These are phyloP conservation scores for Dictyostelium intermedium DNA, from an alignment of 78 protist genomes.

Conservation along the genomic window DNA sequence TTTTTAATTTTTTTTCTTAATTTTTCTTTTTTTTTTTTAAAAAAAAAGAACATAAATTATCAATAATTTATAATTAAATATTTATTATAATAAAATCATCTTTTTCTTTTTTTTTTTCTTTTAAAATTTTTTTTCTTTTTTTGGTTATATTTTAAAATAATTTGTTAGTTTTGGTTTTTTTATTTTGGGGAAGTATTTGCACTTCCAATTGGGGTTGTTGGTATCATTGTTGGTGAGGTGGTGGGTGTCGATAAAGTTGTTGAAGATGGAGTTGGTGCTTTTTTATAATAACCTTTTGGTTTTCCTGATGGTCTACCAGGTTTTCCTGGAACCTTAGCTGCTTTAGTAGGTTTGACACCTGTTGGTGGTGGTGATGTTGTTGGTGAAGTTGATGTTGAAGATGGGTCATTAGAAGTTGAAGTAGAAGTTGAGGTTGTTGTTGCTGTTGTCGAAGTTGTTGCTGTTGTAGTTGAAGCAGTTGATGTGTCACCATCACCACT, in stretches of 20 bases:
- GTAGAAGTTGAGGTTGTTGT: not conserved
- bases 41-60: not conserved
- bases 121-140: not conserved
- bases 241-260: conserved; percentile 2
- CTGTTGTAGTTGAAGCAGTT: not conserved
- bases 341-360: not conserved
- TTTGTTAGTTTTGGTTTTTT: not conserved
- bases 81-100: not conserved
- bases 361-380: not conserved
- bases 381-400: not conserved
- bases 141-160: not conserved
- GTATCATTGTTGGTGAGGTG: not conserved
- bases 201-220: not conserved
- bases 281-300: conserved; percentile 1
- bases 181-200: not conserved
- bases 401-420: not conserved
- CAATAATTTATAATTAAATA: not conserved
- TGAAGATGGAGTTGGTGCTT: not conserved
- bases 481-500: not conserved
- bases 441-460: not conserved
- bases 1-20: not conserved
- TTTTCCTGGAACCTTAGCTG: not conserved
- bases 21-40: not conserved
- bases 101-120: not conserved
- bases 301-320: conserved; percentile 4